Evolutionary conservation across 768 basidiomycete genomes (phyloP).

Genomic region (Tulasnella sp.): DNA sequence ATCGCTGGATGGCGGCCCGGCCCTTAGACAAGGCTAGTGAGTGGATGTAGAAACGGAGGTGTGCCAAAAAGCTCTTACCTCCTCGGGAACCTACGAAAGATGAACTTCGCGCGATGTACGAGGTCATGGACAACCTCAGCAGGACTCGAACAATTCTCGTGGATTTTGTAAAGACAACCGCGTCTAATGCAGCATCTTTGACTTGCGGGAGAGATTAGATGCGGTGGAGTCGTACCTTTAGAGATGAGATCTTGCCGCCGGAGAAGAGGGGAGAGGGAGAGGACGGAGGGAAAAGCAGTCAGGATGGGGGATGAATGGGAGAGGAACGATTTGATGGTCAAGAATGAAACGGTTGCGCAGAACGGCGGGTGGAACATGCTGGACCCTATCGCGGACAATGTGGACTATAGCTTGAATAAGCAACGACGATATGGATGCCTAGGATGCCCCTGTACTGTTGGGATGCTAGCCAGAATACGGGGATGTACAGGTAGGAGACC

Average conservation of each 20-base stretch:
- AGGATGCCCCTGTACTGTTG: no score
- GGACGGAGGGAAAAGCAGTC: no score
- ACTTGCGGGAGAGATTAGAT: not conserved
- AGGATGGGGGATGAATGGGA: not conserved
- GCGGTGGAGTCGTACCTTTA: not conserved
- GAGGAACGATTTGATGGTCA: not conserved
- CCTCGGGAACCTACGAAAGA: not conserved
- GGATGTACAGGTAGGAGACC: no score
- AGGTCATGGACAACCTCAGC: not conserved
- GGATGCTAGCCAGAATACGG: no score
- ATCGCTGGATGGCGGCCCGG: not conserved
- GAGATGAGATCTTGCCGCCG: not conserved
- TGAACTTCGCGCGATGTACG: not conserved
- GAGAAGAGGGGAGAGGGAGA: not conserved
- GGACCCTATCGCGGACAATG: not conserved
- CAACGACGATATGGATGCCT: no score
- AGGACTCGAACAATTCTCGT: not conserved
- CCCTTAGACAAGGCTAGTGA: not conserved
- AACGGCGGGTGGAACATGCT: not conserved
- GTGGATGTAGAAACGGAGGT: not conserved
- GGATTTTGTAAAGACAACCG: no score
- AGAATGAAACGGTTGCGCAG: not conserved
- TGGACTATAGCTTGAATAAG: not conserved
- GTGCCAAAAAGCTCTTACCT: not conserved
- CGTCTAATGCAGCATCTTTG: no score